Evolutionary conservation across 1,284 basidiomycete genomes (phyloP).

Genomic region (Cutaneotrichosporon sp.): DNA sequence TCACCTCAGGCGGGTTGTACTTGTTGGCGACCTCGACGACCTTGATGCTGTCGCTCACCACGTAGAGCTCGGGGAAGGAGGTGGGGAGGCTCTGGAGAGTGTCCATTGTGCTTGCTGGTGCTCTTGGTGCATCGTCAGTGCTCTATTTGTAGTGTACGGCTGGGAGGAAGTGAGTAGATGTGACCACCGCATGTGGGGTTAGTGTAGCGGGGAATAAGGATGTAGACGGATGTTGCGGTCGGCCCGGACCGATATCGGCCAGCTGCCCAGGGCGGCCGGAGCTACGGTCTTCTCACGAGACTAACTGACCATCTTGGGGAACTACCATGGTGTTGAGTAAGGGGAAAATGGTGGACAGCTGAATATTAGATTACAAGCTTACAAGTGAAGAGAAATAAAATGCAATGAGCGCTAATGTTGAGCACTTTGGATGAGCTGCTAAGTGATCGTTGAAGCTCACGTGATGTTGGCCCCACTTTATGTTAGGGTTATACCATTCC

Average conservation of each 20-base stretch:
- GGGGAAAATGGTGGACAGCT: not conserved
- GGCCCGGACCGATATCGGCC: not conserved
- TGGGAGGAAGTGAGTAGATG: too few relatives aligned
- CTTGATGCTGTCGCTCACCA: slow-evolving; percentile 27
- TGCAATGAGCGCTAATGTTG: not conserved
- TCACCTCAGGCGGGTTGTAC: slow-evolving; percentile 32
- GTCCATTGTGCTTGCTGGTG: too few relatives aligned
- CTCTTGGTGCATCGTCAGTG: too few relatives aligned
- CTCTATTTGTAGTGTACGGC: too few relatives aligned
- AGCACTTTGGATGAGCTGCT: too few relatives aligned
- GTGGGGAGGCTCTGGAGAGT: slow-evolving; percentile 9
- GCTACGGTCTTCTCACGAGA: not conserved
- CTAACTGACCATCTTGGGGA: not conserved
- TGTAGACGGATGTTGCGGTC: not conserved
- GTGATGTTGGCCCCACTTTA: not conserved
- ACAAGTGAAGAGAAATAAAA: not conserved
- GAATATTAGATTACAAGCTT: not conserved
- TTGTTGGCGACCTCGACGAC: slow-evolving; percentile 42
- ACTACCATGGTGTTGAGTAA: not conserved
- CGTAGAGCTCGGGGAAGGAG: slow-evolving; percentile 17
- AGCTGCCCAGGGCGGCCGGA: not conserved
- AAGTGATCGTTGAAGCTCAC: not conserved
- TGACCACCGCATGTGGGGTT: too few relatives aligned
- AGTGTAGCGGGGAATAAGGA: not conserved
- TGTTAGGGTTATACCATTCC: not conserved